phyloP scores from a whole-genome alignment of 1,284 basidiomycete genomes.

The Schizopora paradoxa region DNA sequence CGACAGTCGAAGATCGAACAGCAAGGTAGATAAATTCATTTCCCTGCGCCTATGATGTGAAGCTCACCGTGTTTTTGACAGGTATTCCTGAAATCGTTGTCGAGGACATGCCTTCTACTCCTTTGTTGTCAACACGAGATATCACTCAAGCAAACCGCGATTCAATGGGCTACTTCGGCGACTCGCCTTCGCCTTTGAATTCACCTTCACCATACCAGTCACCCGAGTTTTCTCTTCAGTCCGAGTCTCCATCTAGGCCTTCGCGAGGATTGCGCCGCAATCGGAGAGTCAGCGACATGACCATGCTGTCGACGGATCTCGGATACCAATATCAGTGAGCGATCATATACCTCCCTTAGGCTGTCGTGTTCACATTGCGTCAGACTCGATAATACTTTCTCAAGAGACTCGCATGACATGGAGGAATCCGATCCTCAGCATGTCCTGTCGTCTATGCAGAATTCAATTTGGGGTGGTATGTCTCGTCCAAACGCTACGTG shows the following conservation, averaged over 20 bases:
- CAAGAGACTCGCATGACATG: slow-evolving; percentile 28
- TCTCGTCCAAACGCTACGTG: background rate
- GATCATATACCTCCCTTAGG: background rate
- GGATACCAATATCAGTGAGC: slow-evolving; percentile 42
- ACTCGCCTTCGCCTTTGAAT: slow-evolving; percentile 38
- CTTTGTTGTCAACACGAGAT: slow-evolving; percentile 46
- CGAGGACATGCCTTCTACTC: slow-evolving; percentile 47
- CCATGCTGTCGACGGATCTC: slow-evolving; percentile 55
- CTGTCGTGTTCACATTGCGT: slow-evolving; percentile 4
- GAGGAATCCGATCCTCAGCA: slow-evolving; percentile 47
- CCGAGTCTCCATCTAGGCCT: slow-evolving; percentile 38
- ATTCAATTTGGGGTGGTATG: slow-evolving; percentile 64
- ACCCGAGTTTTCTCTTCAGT: slow-evolving; percentile 43
- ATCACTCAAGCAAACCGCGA: slow-evolving; percentile 45
- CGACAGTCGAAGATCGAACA: slow-evolving; percentile 30
- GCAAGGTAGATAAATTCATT: slow-evolving; percentile 27
- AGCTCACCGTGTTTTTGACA: background rate
- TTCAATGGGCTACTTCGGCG: slow-evolving; percentile 25
- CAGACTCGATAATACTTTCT: slow-evolving; percentile 43
- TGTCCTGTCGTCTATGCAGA: slow-evolving; percentile 55
- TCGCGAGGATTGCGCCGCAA: slow-evolving; percentile 42
- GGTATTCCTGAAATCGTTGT: slow-evolving; percentile 63
- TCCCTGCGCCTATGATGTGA: background rate
- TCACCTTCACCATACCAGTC: slow-evolving; percentile 37
- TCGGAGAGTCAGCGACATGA: slow-evolving; percentile 52